Evolutionary conservation across 2,329 filamentous ascomycete genomes (phyloP), one percentile per base, ranked within the genome.

Genomic region (Davidsoniella eucalypti): DNA sequence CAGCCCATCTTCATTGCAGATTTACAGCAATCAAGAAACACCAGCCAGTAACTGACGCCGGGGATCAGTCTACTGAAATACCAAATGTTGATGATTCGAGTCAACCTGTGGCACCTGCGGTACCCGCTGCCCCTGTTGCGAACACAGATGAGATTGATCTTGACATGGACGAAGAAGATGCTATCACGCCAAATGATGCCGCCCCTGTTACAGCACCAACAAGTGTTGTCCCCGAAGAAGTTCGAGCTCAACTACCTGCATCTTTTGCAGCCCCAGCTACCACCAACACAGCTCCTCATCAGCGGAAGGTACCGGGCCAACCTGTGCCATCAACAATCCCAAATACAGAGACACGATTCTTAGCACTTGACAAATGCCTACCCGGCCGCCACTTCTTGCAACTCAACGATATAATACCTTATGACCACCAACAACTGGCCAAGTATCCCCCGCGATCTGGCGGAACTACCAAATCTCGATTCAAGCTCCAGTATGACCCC

Each of bases 341-440:
- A 2, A 96, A 96, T 67, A 82, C 72, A 17, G 71, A 73, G 4
- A 93, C 90, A 2, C 73, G 80, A 10, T 98, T 98, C 63, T 72
- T 98, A 9, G 84, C 92, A 0, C 70, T 98, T 2, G 90, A 95
- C 65, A 98, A 98, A 64, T 94, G 87, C 59, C 72, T 90, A 40
- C 82, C 84, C 0, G 73, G 80, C 16, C 78, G 83, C 12, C 76
- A 87, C 54, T 96, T 90, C 60, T 70, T 98, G 2, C 87, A 96
- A 57, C 69, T 96, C 2, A 68, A 83, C 33, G 75, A 83, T 29
- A 68, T 90, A 16, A 60, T 66, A 2, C 69, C 78, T 2, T 59
- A 72, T 40, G 65, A 70, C 14, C 53, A 64, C 0, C 55, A 63
- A 14, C 26, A 61, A 2, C 47, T 56, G 12, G 45, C 54, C 1